Evolutionary conservation across 1,284 basidiomycete species (phyloP).

Genomic region (Tilletia horrida): DNA sequence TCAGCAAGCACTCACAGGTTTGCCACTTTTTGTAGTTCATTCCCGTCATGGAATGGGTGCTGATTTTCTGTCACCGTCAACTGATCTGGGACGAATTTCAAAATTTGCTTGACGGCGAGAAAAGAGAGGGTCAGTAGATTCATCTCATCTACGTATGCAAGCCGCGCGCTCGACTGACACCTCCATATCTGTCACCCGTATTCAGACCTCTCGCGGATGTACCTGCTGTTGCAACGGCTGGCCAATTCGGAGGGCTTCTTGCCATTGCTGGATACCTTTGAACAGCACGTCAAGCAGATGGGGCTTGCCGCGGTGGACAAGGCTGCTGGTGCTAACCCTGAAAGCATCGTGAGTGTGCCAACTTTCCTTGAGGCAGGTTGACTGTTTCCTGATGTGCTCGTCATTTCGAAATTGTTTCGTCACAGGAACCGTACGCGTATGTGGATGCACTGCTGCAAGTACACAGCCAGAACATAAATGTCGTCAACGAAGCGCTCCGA

Average conservation of each 20-base stretch:
- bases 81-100: slow-evolving; percentile 95
- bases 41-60: slow-evolving; percentile 83
- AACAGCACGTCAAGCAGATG: slow-evolving; percentile 86
- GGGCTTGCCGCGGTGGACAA: slow-evolving; percentile 81
- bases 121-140: slow-evolving; percentile 64
- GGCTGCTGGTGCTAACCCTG: slow-evolving; percentile 56
- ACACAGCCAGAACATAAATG: slow-evolving; percentile 86
- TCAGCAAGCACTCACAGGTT: no score
- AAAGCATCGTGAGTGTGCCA: slow-evolving; percentile 57
- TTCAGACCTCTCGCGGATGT: slow-evolving; percentile 75
- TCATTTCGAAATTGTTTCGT: background rate
- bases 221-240: slow-evolving; percentile 83
- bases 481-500: slow-evolving; percentile 84
- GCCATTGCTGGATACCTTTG: slow-evolving; percentile 86
- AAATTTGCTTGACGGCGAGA: slow-evolving; percentile 82
- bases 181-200: background rate
- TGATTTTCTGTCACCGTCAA: slow-evolving; percentile 82
- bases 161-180: background rate
- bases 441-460: slow-evolving; percentile 88
- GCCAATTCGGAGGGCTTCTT: slow-evolving; percentile 73
- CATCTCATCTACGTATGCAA: background rate
- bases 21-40: slow-evolving; percentile 63
- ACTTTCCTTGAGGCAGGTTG: background rate
- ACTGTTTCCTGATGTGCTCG: background rate
- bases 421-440: slow-evolving; percentile 76